Percentiles rank a stretch among this genome's conserved stretches.
Conservation (phyloP, 2,329 filamentous ascomycete genomes). For the Colletotrichum sp. region DNA sequence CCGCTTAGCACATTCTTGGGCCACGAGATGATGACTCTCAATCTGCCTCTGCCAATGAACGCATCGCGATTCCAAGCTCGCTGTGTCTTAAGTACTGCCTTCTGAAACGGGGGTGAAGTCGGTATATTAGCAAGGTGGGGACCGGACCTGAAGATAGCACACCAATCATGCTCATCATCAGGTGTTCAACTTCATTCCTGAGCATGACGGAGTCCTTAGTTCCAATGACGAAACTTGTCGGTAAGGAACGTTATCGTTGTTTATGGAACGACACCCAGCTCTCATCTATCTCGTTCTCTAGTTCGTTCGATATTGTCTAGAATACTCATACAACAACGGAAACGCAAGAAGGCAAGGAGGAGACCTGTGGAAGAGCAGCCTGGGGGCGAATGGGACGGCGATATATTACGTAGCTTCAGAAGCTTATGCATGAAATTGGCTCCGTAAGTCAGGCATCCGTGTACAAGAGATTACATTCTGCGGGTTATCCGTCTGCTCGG, state of each 20-base stretch:
- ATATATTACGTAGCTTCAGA: rapidly evolving
- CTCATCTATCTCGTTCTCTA: neutral
- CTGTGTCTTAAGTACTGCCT: neutral
- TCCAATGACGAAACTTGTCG: neutral
- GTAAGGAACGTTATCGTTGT: neutral
- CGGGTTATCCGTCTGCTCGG: neutral
- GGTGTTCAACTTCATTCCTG: neutral
- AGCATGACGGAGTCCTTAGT: neutral
- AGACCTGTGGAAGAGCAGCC: neutral
- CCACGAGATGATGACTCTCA: neutral
- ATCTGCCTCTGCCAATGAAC: neutral
- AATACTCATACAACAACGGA: neutral
- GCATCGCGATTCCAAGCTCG: neutral
- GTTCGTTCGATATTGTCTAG: neutral
- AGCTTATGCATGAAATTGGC: neutral
- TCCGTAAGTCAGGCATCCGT: neutral
- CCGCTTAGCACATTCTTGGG: no score
- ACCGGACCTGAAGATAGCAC: neutral
- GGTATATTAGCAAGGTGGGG: neutral
- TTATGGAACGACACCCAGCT: neutral
- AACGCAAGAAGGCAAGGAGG: neutral
- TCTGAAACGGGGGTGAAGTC: neutral
- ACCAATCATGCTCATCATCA: neutral
- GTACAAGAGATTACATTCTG: neutral
- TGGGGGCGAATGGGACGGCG: rapidly evolving